These are phyloP conservation scores for Clavispora fructus DNA, from an alignment of 805 yeast genomes.

Conservation along the genomic window DNA sequence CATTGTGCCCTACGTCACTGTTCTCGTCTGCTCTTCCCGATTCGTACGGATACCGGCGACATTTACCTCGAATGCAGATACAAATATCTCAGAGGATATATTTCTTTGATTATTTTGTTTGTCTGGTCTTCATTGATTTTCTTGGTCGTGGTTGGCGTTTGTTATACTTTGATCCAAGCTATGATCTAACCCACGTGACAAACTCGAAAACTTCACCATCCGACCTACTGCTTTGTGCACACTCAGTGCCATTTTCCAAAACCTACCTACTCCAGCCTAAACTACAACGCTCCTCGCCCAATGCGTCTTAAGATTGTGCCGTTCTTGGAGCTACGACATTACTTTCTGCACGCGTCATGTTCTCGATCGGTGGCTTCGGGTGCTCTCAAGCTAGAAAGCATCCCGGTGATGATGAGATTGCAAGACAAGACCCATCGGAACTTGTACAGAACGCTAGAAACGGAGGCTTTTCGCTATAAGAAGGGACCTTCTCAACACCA, in stretches of 20 bases:
- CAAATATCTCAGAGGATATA: too few relatives aligned
- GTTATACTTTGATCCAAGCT: too few relatives aligned
- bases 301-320: not conserved
- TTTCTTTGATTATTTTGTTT: too few relatives aligned
- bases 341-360: not conserved
- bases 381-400: not conserved
- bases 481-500: not conserved
- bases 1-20: too few relatives aligned
- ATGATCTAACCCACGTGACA: not conserved
- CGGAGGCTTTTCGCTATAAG: constrained; percentile 8
- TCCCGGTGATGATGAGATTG: constrained; percentile 6
- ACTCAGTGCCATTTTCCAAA: not conserved
- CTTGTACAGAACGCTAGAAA: constrained; percentile 11
- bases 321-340: not conserved
- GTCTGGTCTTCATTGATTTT: too few relatives aligned
- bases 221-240: not conserved
- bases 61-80: too few relatives aligned
- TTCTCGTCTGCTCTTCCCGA: too few relatives aligned
- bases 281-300: not conserved
- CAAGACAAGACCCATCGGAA: constrained; percentile 16
- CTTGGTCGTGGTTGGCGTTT: too few relatives aligned
- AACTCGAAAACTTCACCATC: too few relatives aligned
- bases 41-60: too few relatives aligned
- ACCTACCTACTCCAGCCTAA: not conserved
- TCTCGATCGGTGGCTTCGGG: not conserved